Conservation (phyloP, 768 basidiomycete species). For the Butyriboletus loyo region DNA sequence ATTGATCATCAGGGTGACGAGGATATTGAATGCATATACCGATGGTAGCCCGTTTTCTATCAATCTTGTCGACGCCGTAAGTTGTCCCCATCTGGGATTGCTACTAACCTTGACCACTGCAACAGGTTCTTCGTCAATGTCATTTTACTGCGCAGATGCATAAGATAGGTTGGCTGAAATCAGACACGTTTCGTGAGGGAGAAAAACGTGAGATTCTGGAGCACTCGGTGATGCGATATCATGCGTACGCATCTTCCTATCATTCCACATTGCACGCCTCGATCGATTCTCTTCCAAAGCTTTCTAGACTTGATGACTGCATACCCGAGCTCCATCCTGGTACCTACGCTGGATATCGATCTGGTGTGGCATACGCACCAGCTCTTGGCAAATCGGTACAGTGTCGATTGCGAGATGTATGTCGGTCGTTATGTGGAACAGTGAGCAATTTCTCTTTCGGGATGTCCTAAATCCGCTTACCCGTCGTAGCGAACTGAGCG, state of each 20-base stretch:
- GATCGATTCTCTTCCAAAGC: conserved; percentile 15
- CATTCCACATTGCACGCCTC: background rate
- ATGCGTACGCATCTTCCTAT: conserved; percentile 41
- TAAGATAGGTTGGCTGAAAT: conserved; percentile 48
- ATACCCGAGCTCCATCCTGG: conserved; percentile 41
- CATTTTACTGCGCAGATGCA: conserved; percentile 54
- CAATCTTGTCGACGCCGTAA: conserved; percentile 56
- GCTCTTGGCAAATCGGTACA: conserved; percentile 47
- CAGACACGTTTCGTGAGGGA: conserved; percentile 37
- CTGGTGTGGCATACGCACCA: conserved; percentile 77
- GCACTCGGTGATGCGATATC: conserved; percentile 54
- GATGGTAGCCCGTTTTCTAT: conserved; percentile 53
- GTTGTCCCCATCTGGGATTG: conserved; percentile 4
- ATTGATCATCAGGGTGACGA: conserved; percentile 32
- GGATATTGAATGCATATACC: conserved; percentile 50
- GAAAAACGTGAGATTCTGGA: conserved; percentile 41
- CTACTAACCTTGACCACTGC: background rate
- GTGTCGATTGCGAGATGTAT: conserved; percentile 39
- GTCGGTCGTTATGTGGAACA: conserved; percentile 52
- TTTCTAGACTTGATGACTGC: conserved; percentile 58
- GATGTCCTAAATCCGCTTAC: background rate
- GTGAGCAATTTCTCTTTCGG: conserved; percentile 33
- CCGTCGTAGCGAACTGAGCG: conserved; percentile 42
- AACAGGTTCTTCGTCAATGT: conserved; percentile 54
- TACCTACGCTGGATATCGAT: conserved; percentile 73